phyloP scores from a whole-genome alignment of 2,329 filamentous ascomycete genomes.

The Colletotrichum zoysiae region DNA sequence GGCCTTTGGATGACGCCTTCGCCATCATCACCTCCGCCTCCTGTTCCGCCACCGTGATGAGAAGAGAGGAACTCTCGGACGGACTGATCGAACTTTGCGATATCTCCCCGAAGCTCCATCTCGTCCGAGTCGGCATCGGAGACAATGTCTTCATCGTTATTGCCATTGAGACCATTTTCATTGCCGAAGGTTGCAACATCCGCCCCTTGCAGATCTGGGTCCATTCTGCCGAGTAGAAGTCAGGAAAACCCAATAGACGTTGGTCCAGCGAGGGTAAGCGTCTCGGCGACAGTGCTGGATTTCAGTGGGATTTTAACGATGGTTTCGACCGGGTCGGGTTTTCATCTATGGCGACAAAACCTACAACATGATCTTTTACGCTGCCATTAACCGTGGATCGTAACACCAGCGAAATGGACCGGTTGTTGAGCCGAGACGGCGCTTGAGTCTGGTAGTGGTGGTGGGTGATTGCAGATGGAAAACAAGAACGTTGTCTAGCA shows the following conservation, averaged over 20 bases:
- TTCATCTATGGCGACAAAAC: not conserved
- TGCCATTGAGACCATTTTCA: constrained; percentile 3
- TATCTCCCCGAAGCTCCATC: constrained; percentile 59
- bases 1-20: constrained; percentile 38
- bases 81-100: constrained; percentile 58
- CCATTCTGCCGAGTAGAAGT: constrained; percentile 10
- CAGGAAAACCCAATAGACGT: not conserved
- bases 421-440: not conserved
- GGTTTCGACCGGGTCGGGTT: not conserved
- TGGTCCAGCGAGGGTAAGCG: not conserved
- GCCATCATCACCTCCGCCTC: not conserved
- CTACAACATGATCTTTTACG: not conserved
- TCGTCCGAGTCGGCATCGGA: constrained; percentile 60
- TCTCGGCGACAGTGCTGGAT: not conserved
- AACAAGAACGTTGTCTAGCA: not conserved
- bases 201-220: not conserved
- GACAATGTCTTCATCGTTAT: constrained; percentile 45
- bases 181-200: constrained; percentile 5
- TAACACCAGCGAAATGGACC: not conserved
- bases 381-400: no score
- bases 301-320: no score
- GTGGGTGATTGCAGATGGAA: not conserved
- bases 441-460: not conserved
- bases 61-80: constrained; percentile 56
- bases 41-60: constrained; percentile 50